Conservation (phyloP, 2,329 filamentous ascomycete genomes). For the Calonectria hawksworthii region DNA sequence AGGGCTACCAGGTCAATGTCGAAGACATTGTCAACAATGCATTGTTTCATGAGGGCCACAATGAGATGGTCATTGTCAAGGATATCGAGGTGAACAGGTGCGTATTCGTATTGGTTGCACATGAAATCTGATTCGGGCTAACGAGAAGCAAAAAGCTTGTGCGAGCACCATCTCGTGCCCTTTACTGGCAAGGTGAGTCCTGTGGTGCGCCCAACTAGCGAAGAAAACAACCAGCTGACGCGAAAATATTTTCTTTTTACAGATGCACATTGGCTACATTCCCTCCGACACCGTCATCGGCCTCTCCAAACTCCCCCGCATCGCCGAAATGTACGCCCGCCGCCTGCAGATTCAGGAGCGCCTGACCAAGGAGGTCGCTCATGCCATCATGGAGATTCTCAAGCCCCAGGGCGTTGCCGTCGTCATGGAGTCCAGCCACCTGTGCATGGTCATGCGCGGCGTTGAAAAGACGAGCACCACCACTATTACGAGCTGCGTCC, state of each 20-base stretch:
- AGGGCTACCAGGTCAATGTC: conserved; percentile 96
- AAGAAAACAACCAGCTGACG: background rate
- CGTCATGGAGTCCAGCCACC: conserved; percentile 95
- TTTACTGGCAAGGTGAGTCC: conserved; percentile 88
- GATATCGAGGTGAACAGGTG: conserved; percentile 90
- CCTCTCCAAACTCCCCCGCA: conserved; percentile 93
- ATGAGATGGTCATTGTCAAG: conserved; percentile 97
- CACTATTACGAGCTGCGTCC: conserved; percentile 96
- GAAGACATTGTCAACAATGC: conserved; percentile 92
- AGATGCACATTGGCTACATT: conserved; percentile 99
- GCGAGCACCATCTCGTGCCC: conserved; percentile 97
- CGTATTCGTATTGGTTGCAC: background rate
- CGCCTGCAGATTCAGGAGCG: conserved; percentile 96
- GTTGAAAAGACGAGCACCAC: conserved; percentile 90
- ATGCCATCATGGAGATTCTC: conserved; percentile 92
- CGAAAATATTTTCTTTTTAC: conserved; percentile 7
- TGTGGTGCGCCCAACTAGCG: background rate
- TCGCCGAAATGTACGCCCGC: conserved; percentile 96
- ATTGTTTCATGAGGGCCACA: conserved; percentile 96
- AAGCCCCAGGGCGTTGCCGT: conserved; percentile 96
- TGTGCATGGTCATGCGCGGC: conserved; percentile 99
- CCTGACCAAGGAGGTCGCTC: conserved; percentile 94
- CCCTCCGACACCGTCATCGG: conserved; percentile 92
- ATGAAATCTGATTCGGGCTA: background rate
- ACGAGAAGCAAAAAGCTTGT: conserved; percentile 66